These are phyloP conservation scores for Coffea canephora DNA, from an alignment of 257 asterid species.

Conservation along the genomic window DNA sequence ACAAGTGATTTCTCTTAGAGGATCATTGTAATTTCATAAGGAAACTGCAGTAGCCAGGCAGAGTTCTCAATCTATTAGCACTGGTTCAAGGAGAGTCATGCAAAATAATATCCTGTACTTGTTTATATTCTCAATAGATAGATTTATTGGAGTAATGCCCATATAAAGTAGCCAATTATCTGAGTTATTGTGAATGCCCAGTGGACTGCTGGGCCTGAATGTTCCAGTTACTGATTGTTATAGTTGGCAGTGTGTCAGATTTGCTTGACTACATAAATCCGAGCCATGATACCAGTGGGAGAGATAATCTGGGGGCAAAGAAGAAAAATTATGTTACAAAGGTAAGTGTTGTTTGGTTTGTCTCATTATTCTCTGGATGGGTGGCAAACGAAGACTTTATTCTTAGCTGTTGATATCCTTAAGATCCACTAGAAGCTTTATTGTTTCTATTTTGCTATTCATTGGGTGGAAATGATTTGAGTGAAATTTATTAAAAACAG, in stretches of 20 bases:
- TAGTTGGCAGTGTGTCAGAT: constrained; percentile 75
- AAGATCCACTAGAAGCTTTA: not conserved
- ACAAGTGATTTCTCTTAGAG: not conserved
- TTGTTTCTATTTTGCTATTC: not conserved
- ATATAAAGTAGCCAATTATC: not conserved
- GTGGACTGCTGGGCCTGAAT: not conserved
- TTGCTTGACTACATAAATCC: constrained; percentile 91
- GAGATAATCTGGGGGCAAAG: constrained; percentile 62
- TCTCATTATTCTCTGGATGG: not conserved
- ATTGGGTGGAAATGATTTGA: not conserved
- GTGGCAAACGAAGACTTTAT: not conserved
- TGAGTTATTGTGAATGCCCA: not conserved
- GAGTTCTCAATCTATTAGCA: not conserved
- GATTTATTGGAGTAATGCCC: not conserved
- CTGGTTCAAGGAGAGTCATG: constrained; percentile 3
- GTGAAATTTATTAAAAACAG: not conserved
- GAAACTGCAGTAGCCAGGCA: not conserved
- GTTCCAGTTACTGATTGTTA: constrained; percentile 19
- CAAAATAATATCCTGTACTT: not conserved
- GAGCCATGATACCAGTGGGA: constrained; percentile 73
- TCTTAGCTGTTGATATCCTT: not conserved
- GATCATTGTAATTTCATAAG: not conserved
- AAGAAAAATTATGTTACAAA: constrained; percentile 59
- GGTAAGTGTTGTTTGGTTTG: constrained; percentile 43
- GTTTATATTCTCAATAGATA: not conserved